Evolutionary conservation across 495 filamentous ascomycete genomes (phyloP), one percentile per base, ranked within the genome.

Genomic region (Niebla homalea): DNA sequence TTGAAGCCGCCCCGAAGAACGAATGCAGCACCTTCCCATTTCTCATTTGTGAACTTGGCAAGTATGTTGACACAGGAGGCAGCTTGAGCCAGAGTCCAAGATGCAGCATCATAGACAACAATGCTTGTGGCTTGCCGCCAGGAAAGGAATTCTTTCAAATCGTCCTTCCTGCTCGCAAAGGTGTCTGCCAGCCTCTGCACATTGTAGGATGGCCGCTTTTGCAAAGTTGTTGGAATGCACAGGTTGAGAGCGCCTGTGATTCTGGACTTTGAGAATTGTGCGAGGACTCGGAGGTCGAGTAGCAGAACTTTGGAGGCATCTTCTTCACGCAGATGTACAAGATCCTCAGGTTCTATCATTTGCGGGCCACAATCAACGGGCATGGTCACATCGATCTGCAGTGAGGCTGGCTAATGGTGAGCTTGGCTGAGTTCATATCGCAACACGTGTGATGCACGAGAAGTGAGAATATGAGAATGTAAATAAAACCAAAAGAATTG

Each of bases 221-320:
- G 67, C 36, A 98, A 66, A 0, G 90, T 98, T 8, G 92, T 98
- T 0, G 92, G 92, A 49, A 97, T 93, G 54, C 93, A 97, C 12
- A 98, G 72, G 65, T 94, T 97, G 41, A 98, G 64, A 0, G 92
- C 87, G 5, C 81, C 81, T 38, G 68, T 61, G 19, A 98, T 85
- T 22, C 84, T 78, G 42, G 84, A 82, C 37, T 79, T 72, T 11
- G 81, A 73, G 61, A 81, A 96, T 57, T 89, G 85, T 10, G 87
- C 83, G 51, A 81, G 88, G 6, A 92, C 87, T 18, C 92, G 80
- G 26, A 98, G 75, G 65, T 98, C 92, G n/a, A 98, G 64, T 3
- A 98, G 57, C 46, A 98, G 68, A 4, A 84, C 72, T 14, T 78
- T 67, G 4, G 67, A 64, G 10, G 67, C 62, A 10, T 70, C 57